Evolutionary conservation across 139 green algal genomes (phyloP).

Genomic region (Haematococcus sp.): DNA sequence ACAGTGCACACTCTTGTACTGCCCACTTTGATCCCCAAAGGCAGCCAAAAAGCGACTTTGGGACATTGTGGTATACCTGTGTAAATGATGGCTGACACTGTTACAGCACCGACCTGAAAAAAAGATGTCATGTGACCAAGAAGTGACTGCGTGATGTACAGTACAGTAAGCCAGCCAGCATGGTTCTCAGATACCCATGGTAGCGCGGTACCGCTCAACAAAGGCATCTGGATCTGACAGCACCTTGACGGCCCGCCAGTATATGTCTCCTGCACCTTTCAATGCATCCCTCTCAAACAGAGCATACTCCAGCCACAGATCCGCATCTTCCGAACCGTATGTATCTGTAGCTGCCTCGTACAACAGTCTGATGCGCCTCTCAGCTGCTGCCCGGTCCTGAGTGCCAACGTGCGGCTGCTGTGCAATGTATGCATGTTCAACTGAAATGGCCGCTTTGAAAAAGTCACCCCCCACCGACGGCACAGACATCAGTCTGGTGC

Average conservation of each 20-base stretch:
- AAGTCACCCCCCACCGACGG: constrained; percentile 61
- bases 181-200: too few species aligned
- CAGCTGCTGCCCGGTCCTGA: not conserved
- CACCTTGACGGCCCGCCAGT: constrained; percentile 67
- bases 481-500: constrained; percentile 40
- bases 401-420: not conserved
- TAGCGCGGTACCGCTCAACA: constrained; percentile 20
- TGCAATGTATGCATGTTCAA: constrained; percentile 35
- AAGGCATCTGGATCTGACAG: constrained; percentile 54
- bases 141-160: too few species aligned
- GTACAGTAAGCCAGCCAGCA: too few species aligned
- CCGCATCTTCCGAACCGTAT: constrained; percentile 44
- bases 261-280: constrained; percentile 44
- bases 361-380: constrained; percentile 21
- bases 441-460: constrained; percentile 44
- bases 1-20: too few species aligned
- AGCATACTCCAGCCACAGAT: constrained; percentile 68
- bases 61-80: too few species aligned
- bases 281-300: constrained; percentile 22
- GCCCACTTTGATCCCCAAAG: too few species aligned
- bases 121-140: too few species aligned
- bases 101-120: too few species aligned
- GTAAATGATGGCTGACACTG: too few species aligned
- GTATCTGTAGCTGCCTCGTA: constrained; percentile 53
- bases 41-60: too few species aligned